These are phyloP conservation scores for Parachaetomium inaequale DNA, from an alignment of 495 filamentous ascomycete species.

Conservation along the genomic window DNA sequence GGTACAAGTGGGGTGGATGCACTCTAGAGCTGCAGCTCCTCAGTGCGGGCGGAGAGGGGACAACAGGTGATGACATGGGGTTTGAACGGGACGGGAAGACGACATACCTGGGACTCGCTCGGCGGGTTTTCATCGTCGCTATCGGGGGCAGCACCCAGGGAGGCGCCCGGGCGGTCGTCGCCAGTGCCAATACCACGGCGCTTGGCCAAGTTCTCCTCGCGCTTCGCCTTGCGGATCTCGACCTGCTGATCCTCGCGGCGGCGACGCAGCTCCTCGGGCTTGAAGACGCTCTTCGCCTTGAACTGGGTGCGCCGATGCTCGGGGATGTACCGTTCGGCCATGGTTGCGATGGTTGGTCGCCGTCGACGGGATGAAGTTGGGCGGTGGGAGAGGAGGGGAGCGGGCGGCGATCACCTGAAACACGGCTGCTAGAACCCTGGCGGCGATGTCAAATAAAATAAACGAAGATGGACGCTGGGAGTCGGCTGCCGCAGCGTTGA, in stretches of 20 bases:
- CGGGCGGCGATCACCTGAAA: background rate
- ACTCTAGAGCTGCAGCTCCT: constrained; percentile 15
- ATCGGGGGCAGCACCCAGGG: constrained; percentile 81
- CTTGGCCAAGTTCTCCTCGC: constrained; percentile 98
- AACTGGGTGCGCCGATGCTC: constrained; percentile 98
- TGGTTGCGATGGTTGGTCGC: constrained; percentile 49
- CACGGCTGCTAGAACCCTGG: background rate
- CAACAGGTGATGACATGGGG: constrained; percentile 13
- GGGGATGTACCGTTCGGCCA: constrained; percentile 98
- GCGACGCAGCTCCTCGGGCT: constrained; percentile 96
- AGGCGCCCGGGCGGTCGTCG: constrained; percentile 79
- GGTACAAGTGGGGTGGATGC: constrained; percentile 26
- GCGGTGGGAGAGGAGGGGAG: constrained; percentile 29
- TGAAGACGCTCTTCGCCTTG: constrained; percentile 98
- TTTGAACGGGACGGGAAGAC: background rate
- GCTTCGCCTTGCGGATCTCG: constrained; percentile 96
- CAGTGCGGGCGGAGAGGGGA: constrained; percentile 8
- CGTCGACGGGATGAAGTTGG: constrained; percentile 28
- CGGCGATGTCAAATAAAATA: background rate
- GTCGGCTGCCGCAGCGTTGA: background rate
- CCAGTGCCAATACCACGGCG: constrained; percentile 81
- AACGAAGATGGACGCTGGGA: background rate
- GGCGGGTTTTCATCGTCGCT: constrained; percentile 95
- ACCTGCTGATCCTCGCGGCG: constrained; percentile 99
- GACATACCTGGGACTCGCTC: constrained; percentile 92